These are phyloP conservation scores for Vitis riparia DNA, from an alignment of 164 flowering plant genomes.

Conservation along the genomic window DNA sequence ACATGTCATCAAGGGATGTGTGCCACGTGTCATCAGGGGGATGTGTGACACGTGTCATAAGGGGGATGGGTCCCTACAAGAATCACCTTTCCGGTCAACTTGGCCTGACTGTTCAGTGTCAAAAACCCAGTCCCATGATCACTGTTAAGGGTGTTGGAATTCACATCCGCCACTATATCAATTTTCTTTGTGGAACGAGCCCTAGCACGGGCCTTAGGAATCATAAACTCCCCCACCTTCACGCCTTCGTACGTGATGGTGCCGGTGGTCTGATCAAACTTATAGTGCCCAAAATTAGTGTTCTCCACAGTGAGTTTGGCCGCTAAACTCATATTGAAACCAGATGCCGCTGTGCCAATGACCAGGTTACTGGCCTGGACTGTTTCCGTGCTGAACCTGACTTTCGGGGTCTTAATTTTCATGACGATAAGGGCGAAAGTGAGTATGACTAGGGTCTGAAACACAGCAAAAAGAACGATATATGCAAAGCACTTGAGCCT, in stretches of 20 bases:
- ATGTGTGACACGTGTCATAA: too few relatives aligned
- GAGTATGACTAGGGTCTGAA: neutral
- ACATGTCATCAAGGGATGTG: too few relatives aligned
- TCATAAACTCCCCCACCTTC: neutral
- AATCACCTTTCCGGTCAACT: neutral
- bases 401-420: neutral
- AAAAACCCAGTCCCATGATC: neutral
- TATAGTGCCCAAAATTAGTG: slow-evolving; percentile 8
- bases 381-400: neutral
- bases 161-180: neutral
- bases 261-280: neutral
- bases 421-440: neutral
- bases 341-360: neutral
- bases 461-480: neutral
- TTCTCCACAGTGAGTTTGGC: slow-evolving; percentile 3
- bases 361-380: neutral
- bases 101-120: neutral
- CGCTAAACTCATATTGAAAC: neutral
- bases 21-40: too few relatives aligned
- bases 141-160: neutral
- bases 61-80: too few relatives aligned
- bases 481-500: neutral
- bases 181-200: slow-evolving; percentile 6
- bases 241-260: neutral
- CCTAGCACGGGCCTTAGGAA: slow-evolving; percentile 3